Evolutionary conservation across 805 yeast genomes (phyloP), one percentile per base, ranked within the genome.

Genomic region (Metschnikowia vanudenii): DNA sequence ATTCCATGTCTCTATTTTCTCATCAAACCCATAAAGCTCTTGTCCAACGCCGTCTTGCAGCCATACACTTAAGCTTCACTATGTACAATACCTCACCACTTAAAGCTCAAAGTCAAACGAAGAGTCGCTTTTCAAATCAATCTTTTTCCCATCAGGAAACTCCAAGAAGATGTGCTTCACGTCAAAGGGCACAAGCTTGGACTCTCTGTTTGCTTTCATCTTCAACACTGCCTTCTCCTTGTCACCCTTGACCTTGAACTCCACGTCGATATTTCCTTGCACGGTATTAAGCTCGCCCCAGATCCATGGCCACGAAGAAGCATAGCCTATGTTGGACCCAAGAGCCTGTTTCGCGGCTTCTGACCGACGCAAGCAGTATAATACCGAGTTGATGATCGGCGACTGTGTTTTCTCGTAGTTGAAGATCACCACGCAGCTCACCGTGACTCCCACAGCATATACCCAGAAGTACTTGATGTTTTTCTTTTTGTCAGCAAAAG

Each of bases 391-490:
- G 57, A 92, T 85, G 49, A 92, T 79, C 1, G 98, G 97, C 12
- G 96, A 88, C 37, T 86, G 82, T 16, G 90, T 82, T 63, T 90
- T 91, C 64, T 94, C 99, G 67, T 92, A 91, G 72, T 94, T 91
- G 78, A 92, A 84, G 58, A 92, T 87, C 26, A 87, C 76, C 6
- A 57, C 61, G 53, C 74, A 71, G 19, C 73, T 62, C n/a, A 65
- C 54, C 1, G 64, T 55, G 9, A 71, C 65, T 1, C 75, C 77
- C 18, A 70, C 43, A 1, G 68, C 74, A 47, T 71, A 72, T 9
- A 57, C 62, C 5, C 74, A 64, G 62, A 90, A 84, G 46, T 81
- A 79, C 18, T 70, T 57, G 45, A 82, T 68, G 51, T 78, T 77
- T 52, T 71, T 75, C 45, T 74, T 74, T 51, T 73, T 69, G 46